Evolutionary conservation across 148 eudicot genomes (phyloP), one percentile per base, ranked within the genome.

Genomic region (Vaccinium myrtillus): DNA sequence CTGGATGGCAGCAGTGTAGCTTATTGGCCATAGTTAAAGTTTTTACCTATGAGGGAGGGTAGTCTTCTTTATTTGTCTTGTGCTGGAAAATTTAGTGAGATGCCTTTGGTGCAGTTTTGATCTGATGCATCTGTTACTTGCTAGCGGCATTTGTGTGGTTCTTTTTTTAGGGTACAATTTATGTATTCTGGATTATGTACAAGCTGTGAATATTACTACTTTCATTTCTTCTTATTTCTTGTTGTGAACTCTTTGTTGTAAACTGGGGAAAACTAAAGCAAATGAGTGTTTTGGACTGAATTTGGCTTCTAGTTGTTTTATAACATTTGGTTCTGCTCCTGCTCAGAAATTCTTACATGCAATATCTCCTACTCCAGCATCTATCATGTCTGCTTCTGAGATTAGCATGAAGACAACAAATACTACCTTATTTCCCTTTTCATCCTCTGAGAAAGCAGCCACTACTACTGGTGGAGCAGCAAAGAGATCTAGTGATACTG

Each of bases 341-440:
- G 78, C 48, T 63, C 98, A 96, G 99, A 96, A 96, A 90, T 96
- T 95, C 87, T 87, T 96, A 76, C 99, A 96, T 91, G 99, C 99
- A 48, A 89, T 96, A 86, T 96, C 99, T 87, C 99, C 98, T 43
- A 94, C 94, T 84, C 98, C 98, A 78, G 95, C 98, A 69, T 95
- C 98, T 61, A 87, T 90, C 54, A 96, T 96, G 99, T 88, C 96
- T 63, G 87, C 91, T 61, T 81, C 91, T 79, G 98, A 96, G 86
- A 86, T 95, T 78, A 80, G 91, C 61, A 77, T 77, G 59, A 96
- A 92, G 88, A 94, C 99, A 63, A 87, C 95, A 77, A 96, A 94
- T 85, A 89, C 98, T 30, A 94, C 99, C 19, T 78, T 81, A 51
- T 94, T 88, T 77, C 99, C 99, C 54, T 95, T 87, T 87, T 85